A percentile compares a stretch with the other conserved stretches of the same genome.
Conservation (phyloP, 1,284 basidiomycete genomes). For the Cutaneotrichosporon curvatum region DNA sequence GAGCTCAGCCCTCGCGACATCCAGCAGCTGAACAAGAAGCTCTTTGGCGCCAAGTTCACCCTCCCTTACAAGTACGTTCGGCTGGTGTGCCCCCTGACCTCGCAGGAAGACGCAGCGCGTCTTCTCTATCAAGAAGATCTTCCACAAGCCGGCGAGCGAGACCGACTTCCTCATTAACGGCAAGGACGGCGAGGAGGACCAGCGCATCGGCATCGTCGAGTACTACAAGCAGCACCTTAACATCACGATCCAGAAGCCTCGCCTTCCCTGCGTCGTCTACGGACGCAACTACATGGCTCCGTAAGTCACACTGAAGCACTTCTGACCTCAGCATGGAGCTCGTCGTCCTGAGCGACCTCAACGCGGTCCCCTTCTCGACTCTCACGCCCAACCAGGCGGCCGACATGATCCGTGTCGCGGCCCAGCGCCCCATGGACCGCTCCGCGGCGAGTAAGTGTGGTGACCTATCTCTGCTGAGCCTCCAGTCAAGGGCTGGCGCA, state of each 20-base stretch:
- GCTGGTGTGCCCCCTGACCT: too few species aligned
- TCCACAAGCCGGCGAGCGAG: slow-evolving; percentile 27
- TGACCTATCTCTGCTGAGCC: slow-evolving; percentile 2
- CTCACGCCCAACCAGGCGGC: slow-evolving; percentile 39
- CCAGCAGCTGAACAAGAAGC: slow-evolving; percentile 32
- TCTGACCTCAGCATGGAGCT: slow-evolving; percentile 37
- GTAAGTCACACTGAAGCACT: slow-evolving; percentile 19
- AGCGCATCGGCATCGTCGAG: slow-evolving; percentile 29
- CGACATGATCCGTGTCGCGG: slow-evolving; percentile 47
- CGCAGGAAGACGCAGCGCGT: slow-evolving; percentile 19
- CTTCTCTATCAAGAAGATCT: slow-evolving; percentile 33
- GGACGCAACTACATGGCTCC: slow-evolving; percentile 43
- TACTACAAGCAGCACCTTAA: slow-evolving; percentile 45
- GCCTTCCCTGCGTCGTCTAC: slow-evolving; percentile 40
- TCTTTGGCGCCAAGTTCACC: slow-evolving; percentile 37
- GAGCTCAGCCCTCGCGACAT: slow-evolving; percentile 26
- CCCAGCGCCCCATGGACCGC: slow-evolving; percentile 40
- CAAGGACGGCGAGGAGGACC: slow-evolving; percentile 32
- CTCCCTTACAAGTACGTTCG: slow-evolving; percentile 17
- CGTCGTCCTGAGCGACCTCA: slow-evolving; percentile 36
- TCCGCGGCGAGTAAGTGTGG: slow-evolving; percentile 27
- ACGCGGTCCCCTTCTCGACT: slow-evolving; percentile 28
- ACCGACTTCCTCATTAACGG: slow-evolving; percentile 37
- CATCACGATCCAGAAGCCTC: slow-evolving; percentile 32
- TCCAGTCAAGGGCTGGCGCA: slow-evolving; percentile 38